Percentiles rank a stretch among this genome's conserved stretches.
Conservation (phyloP, 2,329 filamentous ascomycete genomes). For the Tolypocladium nubicola region DNA sequence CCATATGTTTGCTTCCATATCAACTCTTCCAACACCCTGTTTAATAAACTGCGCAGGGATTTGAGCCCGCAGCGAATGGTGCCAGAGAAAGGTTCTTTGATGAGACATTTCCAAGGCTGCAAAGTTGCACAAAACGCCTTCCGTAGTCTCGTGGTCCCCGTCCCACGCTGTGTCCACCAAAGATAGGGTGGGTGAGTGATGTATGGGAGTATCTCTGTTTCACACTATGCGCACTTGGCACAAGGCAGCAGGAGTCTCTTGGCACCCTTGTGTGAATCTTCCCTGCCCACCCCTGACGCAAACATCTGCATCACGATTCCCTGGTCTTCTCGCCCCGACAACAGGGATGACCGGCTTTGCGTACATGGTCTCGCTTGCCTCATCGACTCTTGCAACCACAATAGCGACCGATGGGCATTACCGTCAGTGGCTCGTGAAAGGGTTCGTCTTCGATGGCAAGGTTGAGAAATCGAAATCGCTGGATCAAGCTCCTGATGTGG, state of each 20-base stretch:
- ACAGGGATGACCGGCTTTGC: slow-evolving; percentile 30
- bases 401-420: slow-evolving; percentile 20
- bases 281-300: too few relatives aligned
- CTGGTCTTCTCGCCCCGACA: background rate
- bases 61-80: too few relatives aligned
- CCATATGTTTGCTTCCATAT: too few relatives aligned
- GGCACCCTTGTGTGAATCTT: slow-evolving; percentile 15
- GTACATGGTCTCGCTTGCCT: slow-evolving; percentile 32
- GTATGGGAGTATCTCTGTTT: slow-evolving; percentile 19
- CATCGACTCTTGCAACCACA: slow-evolving; percentile 28
- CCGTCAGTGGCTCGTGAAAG: slow-evolving; percentile 19
- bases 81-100: too few relatives aligned
- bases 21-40: too few relatives aligned
- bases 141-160: too few relatives aligned
- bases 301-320: background rate
- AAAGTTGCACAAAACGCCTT: too few relatives aligned
- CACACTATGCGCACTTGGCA: slow-evolving; percentile 15
- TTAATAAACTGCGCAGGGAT: too few relatives aligned
- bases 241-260: slow-evolving; percentile 17
- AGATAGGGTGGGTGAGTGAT: too few relatives aligned
- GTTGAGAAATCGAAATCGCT: slow-evolving; percentile 1
- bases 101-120: too few relatives aligned
- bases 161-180: too few relatives aligned
- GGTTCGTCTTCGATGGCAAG: slow-evolving; percentile 21
- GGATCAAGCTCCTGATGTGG: slow-evolving; percentile 1